Evolutionary conservation across 805 yeast genomes (phyloP).

Genomic region (Sugiyamaella valdiviana): DNA sequence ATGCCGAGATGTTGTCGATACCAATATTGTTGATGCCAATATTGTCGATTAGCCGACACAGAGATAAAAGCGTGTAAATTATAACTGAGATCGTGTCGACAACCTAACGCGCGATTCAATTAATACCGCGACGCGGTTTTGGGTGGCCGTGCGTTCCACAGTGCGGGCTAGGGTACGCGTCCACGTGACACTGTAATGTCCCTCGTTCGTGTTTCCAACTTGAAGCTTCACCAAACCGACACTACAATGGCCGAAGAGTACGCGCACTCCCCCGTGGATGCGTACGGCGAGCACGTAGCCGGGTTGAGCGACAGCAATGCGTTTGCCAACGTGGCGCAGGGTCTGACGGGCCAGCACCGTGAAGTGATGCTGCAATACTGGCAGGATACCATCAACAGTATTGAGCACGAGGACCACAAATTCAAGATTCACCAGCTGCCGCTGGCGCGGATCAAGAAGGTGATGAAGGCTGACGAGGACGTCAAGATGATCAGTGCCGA

Average conservation of each 20-base stretch:
- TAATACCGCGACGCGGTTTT: no score
- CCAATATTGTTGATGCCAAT: no score
- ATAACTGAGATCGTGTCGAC: no score
- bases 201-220: no score
- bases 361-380: conserved; percentile 93
- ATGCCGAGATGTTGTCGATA: no score
- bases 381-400: conserved; percentile 91
- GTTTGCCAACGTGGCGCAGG: conserved; percentile 88
- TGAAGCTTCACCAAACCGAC: no score
- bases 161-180: no score
- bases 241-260: conserved; percentile 5
- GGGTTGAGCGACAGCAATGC: conserved; percentile 32
- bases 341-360: conserved; percentile 71
- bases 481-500: conserved; percentile 97
- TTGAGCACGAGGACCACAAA: conserved; percentile 64
- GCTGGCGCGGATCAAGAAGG: conserved; percentile 91
- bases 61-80: no score
- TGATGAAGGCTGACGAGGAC: conserved; percentile 96
- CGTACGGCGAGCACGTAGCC: background rate
- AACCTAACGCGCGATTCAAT: no score
- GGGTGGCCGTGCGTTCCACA: no score
- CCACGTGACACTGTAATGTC: no score
- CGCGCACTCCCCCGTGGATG: background rate
- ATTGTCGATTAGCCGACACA: no score
- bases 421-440: conserved; percentile 94